phyloP scores from a whole-genome alignment of 768 basidiomycete genomes.

The Podaxis mareebaensis region DNA sequence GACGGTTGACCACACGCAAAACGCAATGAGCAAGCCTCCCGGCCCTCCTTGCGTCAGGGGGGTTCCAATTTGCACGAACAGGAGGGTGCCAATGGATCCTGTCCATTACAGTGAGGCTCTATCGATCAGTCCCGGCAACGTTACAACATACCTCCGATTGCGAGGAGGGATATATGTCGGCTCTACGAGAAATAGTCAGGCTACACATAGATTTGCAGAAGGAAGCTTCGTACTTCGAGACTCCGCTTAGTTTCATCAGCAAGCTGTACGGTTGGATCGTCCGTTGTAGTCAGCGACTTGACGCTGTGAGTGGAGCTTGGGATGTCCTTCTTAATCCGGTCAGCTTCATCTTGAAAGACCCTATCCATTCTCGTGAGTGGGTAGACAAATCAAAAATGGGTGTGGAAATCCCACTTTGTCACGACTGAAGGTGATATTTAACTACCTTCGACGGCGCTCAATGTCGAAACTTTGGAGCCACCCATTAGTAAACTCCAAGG shows the following conservation, averaged over 20 bases:
- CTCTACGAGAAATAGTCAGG: conserved; percentile 27
- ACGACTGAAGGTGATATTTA: background rate
- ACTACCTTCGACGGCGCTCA: background rate
- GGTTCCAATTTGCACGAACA: conserved; percentile 71
- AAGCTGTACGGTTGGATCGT: background rate
- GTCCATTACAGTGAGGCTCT: conserved; percentile 2
- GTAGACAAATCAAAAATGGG: background rate
- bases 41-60: conserved; percentile 64
- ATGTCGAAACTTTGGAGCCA: background rate
- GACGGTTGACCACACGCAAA: conserved; percentile 48
- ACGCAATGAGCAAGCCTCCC: conserved; percentile 48
- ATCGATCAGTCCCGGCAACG: background rate
- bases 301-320: background rate
- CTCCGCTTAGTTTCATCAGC: conserved; percentile 1
- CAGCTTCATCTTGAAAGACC: background rate
- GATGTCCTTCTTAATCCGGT: background rate
- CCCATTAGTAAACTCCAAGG: background rate
- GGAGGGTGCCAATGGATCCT: conserved; percentile 74
- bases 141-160: conserved; percentile 41
- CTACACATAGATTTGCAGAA: no score
- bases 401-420: background rate
- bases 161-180: conserved; percentile 53
- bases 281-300: background rate
- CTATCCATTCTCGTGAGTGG: background rate
- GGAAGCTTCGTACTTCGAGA: background rate